Evolutionary conservation across 2,329 filamentous ascomycete genomes (phyloP).

Genomic region (Dothidotthia symphoricarpi): DNA sequence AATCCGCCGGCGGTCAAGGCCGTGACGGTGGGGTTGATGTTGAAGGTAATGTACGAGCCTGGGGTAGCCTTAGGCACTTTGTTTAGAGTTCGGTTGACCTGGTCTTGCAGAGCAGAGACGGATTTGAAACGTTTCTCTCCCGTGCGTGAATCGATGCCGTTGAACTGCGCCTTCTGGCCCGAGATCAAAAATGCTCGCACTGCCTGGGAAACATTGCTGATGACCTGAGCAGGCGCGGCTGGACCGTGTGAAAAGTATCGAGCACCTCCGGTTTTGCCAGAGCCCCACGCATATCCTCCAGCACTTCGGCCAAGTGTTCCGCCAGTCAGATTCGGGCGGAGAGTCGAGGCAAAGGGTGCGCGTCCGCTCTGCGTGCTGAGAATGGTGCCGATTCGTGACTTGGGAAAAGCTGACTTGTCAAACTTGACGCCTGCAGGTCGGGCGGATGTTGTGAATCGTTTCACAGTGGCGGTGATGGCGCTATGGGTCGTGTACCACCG

Average conservation of each 20-base stretch:
- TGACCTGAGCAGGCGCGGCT: conserved; percentile 80
- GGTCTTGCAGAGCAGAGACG: conserved; percentile 72
- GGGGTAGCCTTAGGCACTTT: conserved; percentile 58
- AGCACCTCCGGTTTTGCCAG: conserved; percentile 66
- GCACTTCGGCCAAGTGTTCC: conserved; percentile 80
- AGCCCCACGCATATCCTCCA: conserved; percentile 80
- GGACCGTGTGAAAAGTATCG: conserved; percentile 90
- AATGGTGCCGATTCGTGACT: conserved; percentile 56
- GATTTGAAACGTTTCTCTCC: conserved; percentile 78
- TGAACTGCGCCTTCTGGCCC: conserved; percentile 82
- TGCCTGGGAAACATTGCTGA: conserved; percentile 92
- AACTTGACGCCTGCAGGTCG: conserved; percentile 44
- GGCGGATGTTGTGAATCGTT: conserved; percentile 54
- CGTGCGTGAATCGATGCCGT: conserved; percentile 65
- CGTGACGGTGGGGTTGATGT: conserved; percentile 83
- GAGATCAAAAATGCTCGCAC: conserved; percentile 91
- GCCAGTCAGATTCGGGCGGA: conserved; percentile 89
- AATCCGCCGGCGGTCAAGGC: conserved; percentile 71
- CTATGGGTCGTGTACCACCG: conserved; percentile 62
- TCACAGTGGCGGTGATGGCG: conserved; percentile 45
- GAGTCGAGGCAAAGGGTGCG: conserved; percentile 81
- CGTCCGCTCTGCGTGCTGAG: conserved; percentile 67
- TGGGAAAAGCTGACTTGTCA: conserved; percentile 54
- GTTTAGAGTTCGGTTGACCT: conserved; percentile 67
- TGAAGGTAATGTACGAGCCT: conserved; percentile 86